Conservation (phyloP, 2,329 filamentous ascomycete genomes). For the Neurospora sp. region DNA sequence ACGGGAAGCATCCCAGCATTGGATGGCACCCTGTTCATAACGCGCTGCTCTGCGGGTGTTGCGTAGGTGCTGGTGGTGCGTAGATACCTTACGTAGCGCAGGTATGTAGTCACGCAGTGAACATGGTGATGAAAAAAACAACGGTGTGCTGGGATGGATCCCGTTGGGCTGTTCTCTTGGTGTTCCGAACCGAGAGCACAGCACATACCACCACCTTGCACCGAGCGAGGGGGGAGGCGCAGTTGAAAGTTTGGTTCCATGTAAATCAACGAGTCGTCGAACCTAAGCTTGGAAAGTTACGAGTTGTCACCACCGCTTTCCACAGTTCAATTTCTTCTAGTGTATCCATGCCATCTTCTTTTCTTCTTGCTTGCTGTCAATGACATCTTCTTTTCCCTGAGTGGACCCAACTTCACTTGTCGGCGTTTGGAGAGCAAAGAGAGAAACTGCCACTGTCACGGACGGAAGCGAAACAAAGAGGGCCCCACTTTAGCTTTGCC, state of each 20-base stretch:
- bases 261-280: neutral
- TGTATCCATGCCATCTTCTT: neutral
- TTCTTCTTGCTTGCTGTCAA: neutral
- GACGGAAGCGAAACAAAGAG: conserved; percentile 7
- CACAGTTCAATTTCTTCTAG: neutral
- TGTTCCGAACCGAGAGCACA: neutral
- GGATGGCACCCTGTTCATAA: conserved; percentile 7
- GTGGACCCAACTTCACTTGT: neutral
- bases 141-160: neutral
- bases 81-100: neutral
- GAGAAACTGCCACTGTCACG: neutral
- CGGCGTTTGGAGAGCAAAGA: neutral
- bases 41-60: neutral
- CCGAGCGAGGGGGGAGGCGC: neutral
- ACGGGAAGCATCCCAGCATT: neutral
- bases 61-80: neutral
- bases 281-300: neutral
- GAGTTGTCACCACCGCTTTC: neutral
- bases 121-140: neutral
- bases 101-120: neutral
- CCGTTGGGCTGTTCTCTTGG: neutral
- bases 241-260: neutral
- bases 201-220: neutral
- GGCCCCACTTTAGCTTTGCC: conserved; percentile 18
- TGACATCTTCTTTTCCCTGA: neutral